A percentile compares a stretch with the other conserved stretches of the same genome.
These are phyloP conservation scores for Puccinia hordei DNA, from an alignment of 1,284 basidiomycete species.

Conservation along the genomic window DNA sequence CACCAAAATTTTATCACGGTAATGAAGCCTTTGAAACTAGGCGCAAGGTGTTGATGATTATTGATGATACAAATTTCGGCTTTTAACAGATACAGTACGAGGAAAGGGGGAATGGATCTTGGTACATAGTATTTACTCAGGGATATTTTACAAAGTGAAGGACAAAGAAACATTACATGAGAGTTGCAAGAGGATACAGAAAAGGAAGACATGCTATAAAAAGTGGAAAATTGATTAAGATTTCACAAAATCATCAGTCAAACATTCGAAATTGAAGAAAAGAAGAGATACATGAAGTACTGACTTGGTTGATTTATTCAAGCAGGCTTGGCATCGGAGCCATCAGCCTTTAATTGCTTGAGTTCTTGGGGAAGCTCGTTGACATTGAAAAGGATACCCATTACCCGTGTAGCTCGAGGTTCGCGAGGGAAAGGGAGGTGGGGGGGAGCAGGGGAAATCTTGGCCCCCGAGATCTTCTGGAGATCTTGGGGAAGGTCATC, in stretches of 20 bases:
- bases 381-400: neutral
- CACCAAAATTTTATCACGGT: neutral
- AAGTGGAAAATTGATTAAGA: neutral
- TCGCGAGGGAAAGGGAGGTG: neutral
- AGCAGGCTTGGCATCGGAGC: neutral
- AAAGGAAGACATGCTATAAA: too few species aligned
- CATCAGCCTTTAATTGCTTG: neutral
- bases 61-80: neutral
- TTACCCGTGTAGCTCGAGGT: neutral
- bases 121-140: too few species aligned
- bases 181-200: too few species aligned
- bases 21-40: conserved; percentile 6
- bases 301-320: conserved; percentile 13
- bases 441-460: neutral
- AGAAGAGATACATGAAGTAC: neutral
- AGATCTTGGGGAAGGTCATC: neutral
- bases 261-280: neutral
- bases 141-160: neutral
- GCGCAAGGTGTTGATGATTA: neutral
- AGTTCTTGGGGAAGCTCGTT: conserved; percentile 1
- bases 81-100: neutral
- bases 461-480: neutral
- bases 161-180: too few species aligned
- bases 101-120: neutral
- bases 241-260: neutral